Percentiles rank a stretch among this genome's conserved stretches.
Evolutionary conservation across 768 basidiomycete species (phyloP).

Genomic region (Mycena pura): DNA sequence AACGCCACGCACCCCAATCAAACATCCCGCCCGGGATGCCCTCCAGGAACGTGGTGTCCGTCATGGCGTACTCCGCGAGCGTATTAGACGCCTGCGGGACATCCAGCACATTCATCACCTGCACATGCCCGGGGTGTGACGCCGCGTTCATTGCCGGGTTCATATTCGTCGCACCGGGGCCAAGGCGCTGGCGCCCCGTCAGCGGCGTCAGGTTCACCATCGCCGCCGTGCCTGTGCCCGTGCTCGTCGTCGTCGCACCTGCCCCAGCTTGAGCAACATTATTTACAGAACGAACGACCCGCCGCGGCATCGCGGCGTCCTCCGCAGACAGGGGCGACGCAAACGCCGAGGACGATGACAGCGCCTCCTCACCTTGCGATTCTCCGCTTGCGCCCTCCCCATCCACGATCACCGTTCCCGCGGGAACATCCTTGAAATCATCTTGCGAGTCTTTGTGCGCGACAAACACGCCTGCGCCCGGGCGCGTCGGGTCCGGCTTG

Average conservation of each 20-base stretch:
- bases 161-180: conserved; percentile 58
- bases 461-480: conserved; percentile 88
- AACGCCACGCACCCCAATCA: conserved; percentile 71
- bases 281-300: conserved; percentile 33
- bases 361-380: conserved; percentile 54
- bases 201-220: conserved; percentile 67
- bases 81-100: conserved; percentile 59
- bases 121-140: conserved; percentile 59
- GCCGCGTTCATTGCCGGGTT: conserved; percentile 74
- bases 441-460: conserved; percentile 58
- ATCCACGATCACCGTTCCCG: conserved; percentile 59
- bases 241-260: conserved; percentile 21
- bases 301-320: conserved; percentile 11
- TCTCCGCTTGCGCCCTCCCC: conserved; percentile 32
- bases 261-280: conserved; percentile 22
- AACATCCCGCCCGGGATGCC: conserved; percentile 87
- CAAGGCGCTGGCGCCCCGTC: conserved; percentile 36
- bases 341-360: conserved; percentile 19
- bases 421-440: conserved; percentile 60
- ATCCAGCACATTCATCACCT: conserved; percentile 81
- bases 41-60: conserved; percentile 74
- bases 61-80: conserved; percentile 69
- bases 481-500: conserved; percentile 78
- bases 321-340: conserved; percentile 19
- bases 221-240: conserved; percentile 40